Evolutionary conservation across 768 basidiomycete species (phyloP).

Genomic region (Xerocomus potaroensis): DNA sequence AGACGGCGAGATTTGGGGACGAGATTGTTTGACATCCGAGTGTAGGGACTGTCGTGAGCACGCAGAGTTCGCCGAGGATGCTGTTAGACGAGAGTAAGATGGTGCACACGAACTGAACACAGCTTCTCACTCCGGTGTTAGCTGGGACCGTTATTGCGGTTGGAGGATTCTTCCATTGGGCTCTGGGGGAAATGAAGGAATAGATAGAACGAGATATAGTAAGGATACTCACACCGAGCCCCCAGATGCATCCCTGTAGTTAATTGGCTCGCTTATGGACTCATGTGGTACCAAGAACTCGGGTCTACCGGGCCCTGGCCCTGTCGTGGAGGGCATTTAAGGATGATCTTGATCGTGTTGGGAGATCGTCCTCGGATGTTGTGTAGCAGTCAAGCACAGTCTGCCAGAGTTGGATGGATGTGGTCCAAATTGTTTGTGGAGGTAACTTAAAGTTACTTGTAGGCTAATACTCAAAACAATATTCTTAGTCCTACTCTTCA

Average conservation of each 20-base stretch:
- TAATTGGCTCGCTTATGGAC: slow-evolving; percentile 10
- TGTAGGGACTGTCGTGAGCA: slow-evolving; percentile 16
- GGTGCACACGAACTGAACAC: neutral
- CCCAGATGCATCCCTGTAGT: slow-evolving; percentile 30
- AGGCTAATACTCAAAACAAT: too few relatives aligned
- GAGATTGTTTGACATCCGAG: slow-evolving; percentile 1
- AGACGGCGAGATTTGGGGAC: fast-evolving
- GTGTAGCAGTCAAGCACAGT: neutral
- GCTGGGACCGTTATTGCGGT: slow-evolving; percentile 21
- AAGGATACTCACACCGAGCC: slow-evolving; percentile 15
- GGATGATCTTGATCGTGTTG: slow-evolving; percentile 11
- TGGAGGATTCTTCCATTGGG: slow-evolving; percentile 17
- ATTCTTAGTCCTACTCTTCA: slow-evolving; percentile 5
- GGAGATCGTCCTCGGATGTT: slow-evolving; percentile 5
- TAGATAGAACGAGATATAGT: neutral
- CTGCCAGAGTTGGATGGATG: neutral
- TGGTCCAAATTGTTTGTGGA: neutral
- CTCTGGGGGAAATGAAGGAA: slow-evolving; percentile 8
- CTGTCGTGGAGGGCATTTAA: slow-evolving; percentile 8
- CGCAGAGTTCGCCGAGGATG: neutral
- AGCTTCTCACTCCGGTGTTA: slow-evolving; percentile 11
- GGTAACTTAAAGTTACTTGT: too few relatives aligned
- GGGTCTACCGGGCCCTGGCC: slow-evolving; percentile 9
- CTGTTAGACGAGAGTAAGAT: slow-evolving; percentile 11
- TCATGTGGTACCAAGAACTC: slow-evolving; percentile 11